A percentile compares a stretch with the other conserved stretches of the same genome.
Evolutionary conservation across 345 rosid genomes (phyloP).

Genomic region (Eutrema heterophyllum): DNA sequence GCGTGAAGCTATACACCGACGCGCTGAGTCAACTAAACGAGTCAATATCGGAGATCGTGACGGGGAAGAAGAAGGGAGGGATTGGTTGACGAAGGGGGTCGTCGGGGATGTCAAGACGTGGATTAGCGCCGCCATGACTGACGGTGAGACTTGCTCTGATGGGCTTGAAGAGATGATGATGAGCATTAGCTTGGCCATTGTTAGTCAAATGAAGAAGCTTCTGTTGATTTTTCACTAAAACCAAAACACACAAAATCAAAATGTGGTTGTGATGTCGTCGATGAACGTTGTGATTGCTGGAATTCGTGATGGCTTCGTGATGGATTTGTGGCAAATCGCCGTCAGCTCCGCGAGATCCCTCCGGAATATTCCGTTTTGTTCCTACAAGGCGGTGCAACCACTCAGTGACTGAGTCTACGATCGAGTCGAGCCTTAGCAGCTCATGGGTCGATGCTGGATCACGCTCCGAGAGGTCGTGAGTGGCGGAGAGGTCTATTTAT

Average conservation of each 20-base stretch:
- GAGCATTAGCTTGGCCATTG: slow-evolving; percentile 69
- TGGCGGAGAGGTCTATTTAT: slow-evolving; percentile 32
- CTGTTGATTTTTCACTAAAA: slow-evolving; percentile 34
- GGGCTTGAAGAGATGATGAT: slow-evolving; percentile 62
- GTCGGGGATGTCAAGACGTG: slow-evolving; percentile 66
- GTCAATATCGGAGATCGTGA: slow-evolving; percentile 36
- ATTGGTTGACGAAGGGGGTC: slow-evolving; percentile 35
- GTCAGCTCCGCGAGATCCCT: too few species aligned
- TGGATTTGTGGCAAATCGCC: too few species aligned
- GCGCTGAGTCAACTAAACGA: slow-evolving; percentile 52
- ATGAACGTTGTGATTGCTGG: too few species aligned
- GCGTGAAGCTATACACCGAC: slow-evolving; percentile 44
- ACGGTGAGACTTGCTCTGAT: slow-evolving; percentile 61
- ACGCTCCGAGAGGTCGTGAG: slow-evolving; percentile 37
- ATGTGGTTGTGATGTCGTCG: too few species aligned
- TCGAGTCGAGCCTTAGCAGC: slow-evolving; percentile 53
- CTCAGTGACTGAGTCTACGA: slow-evolving; percentile 44
- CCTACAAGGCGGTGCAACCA: not conserved
- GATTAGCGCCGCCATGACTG: slow-evolving; percentile 68
- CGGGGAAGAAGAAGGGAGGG: slow-evolving; percentile 30
- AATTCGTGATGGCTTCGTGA: too few species aligned
- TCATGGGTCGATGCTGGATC: slow-evolving; percentile 41
- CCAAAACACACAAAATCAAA: not conserved
- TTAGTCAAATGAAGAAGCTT: slow-evolving; percentile 48
- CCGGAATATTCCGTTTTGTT: too few species aligned